Conservation (phyloP, 2,329 filamentous ascomycete genomes). For the Aspergillus brasiliensis region DNA sequence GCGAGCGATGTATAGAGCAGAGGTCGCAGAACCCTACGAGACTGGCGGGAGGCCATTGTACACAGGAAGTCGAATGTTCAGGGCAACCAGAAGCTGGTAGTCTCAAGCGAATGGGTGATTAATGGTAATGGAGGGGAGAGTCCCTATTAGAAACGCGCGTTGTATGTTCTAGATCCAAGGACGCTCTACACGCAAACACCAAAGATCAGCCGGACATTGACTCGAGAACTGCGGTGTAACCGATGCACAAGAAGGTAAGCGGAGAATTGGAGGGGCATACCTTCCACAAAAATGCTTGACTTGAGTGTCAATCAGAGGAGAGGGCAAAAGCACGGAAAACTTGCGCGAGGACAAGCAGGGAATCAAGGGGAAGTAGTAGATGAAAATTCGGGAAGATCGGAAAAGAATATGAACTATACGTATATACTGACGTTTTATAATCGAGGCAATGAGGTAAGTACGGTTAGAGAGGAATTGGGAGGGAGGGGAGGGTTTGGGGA, state of each 20-base stretch:
- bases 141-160: neutral
- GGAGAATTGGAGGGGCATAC: neutral
- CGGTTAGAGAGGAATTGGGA: neutral
- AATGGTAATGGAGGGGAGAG: neutral
- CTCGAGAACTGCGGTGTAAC: neutral
- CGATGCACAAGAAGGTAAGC: neutral
- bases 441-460: neutral
- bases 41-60: conserved; percentile 44
- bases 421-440: neutral
- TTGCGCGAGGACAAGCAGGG: neutral
- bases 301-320: neutral
- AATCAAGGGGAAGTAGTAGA: neutral
- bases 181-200: too few relatives aligned
- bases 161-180: neutral
- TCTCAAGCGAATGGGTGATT: neutral
- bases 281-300: neutral
- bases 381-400: too few relatives aligned
- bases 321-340: neutral
- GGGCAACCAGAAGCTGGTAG: neutral
- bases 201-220: neutral
- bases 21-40: conserved; percentile 56
- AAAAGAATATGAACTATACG: too few relatives aligned
- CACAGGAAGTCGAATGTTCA: neutral
- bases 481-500: conserved; percentile 2
- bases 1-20: conserved; percentile 62